Percentiles rank a stretch among this genome's conserved stretches.
Evolutionary conservation across 208 protist genomes (phyloP).

Genomic region (Trypanosoma brucei): DNA sequence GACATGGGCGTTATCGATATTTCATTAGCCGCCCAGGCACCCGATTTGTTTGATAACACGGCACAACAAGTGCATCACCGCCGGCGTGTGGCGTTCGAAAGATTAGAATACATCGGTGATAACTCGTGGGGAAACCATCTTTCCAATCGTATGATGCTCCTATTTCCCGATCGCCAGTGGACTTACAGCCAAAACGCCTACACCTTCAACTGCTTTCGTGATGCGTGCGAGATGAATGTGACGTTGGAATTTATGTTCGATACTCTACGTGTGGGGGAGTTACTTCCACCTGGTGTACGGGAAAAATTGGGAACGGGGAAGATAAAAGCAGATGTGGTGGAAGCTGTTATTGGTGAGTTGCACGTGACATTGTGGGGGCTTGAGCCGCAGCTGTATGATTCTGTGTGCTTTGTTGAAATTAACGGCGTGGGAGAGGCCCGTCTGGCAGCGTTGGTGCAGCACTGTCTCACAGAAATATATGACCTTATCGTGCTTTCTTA

Average conservation of each 20-base stretch:
- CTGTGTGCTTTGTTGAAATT: constrained; percentile 59
- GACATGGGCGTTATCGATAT: constrained; percentile 52
- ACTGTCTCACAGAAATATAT: constrained; percentile 86
- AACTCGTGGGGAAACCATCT: constrained; percentile 64
- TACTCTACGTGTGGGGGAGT: constrained; percentile 40
- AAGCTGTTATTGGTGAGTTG: constrained; percentile 72
- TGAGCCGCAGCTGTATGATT: constrained; percentile 59
- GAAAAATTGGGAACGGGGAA: constrained; percentile 45
- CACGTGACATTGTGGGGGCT: constrained; percentile 48
- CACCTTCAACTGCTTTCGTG: constrained; percentile 61
- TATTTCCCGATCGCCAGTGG: constrained; percentile 79
- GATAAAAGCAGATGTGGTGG: constrained; percentile 80
- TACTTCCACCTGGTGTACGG: constrained; percentile 26
- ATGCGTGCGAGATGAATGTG: constrained; percentile 82
- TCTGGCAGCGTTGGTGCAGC: constrained; percentile 53
- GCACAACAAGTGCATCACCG: constrained; percentile 29
- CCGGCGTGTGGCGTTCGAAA: constrained; percentile 72
- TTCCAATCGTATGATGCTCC: constrained; percentile 56
- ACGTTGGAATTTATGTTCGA: constrained; percentile 79
- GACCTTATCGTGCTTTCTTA: constrained; percentile 73
- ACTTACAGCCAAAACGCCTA: constrained; percentile 56
- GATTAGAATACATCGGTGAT: constrained; percentile 86
- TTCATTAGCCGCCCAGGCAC: constrained; percentile 27
- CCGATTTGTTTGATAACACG: constrained; percentile 13
- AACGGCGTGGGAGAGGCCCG: constrained; percentile 52